Evolutionary conservation across 345 rosid genomes (phyloP).

Genomic region (Murraya koenigii): DNA sequence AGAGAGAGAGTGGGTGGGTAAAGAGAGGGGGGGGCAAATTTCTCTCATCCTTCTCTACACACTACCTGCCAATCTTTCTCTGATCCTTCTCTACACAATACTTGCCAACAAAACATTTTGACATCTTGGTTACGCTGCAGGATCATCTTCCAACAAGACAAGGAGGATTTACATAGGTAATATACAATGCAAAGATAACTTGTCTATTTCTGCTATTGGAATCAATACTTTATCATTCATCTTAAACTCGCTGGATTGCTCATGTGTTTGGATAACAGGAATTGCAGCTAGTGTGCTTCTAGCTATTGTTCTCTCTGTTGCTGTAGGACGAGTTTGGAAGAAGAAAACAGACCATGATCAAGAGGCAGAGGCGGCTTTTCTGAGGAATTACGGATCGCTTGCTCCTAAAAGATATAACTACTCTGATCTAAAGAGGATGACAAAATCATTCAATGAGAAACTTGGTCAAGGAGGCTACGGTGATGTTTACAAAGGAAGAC

Average conservation of each 20-base stretch:
- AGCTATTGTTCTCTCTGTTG: not conserved
- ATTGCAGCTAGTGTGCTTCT: not conserved
- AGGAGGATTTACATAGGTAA: not conserved
- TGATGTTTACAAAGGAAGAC: slow-evolving; percentile 29
- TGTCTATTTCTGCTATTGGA: not conserved
- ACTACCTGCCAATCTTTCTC: too few species aligned
- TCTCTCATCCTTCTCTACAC: too few species aligned
- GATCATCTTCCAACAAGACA: not conserved
- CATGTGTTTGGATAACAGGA: not conserved
- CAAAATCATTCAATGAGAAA: slow-evolving; percentile 15
- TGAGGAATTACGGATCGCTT: slow-evolving; percentile 5
- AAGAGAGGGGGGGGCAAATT: too few species aligned
- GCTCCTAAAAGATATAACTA: slow-evolving; percentile 19
- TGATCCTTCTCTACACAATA: too few species aligned
- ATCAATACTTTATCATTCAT: too few species aligned
- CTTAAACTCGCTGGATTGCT: too few species aligned
- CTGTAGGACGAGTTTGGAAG: not conserved
- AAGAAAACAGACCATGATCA: not conserved
- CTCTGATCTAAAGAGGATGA: slow-evolving; percentile 26
- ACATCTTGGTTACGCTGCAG: not conserved
- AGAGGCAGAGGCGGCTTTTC: slow-evolving; percentile 9
- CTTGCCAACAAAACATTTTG: not conserved
- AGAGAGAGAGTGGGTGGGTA: too few species aligned
- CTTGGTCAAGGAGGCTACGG: slow-evolving; percentile 39
- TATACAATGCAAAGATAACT: not conserved